These are phyloP conservation scores for Oryza glumipatula DNA, from an alignment of 176 grass and related monocot genomes.

Conservation along the genomic window DNA sequence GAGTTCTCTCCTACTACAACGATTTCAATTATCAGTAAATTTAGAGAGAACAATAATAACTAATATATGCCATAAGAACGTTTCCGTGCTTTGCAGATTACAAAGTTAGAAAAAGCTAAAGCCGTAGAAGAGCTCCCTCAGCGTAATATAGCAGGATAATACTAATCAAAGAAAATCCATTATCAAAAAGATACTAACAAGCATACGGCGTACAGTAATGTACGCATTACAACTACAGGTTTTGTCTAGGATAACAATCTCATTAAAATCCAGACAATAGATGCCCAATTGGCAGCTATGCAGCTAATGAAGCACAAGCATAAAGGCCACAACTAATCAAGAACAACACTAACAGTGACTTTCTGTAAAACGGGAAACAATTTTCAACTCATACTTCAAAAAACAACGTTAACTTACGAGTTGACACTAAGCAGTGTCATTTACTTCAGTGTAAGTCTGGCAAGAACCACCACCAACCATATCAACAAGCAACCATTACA, in stretches of 20 bases:
- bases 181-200: too few species aligned
- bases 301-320: not conserved
- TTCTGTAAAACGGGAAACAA: not conserved
- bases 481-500: conserved; percentile 10
- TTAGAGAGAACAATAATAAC: too few species aligned
- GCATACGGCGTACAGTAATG: not conserved
- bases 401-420: not conserved
- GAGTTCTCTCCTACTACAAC: too few species aligned
- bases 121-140: not conserved
- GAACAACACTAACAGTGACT: not conserved
- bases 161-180: not conserved
- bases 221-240: not conserved
- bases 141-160: not conserved
- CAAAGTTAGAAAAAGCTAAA: not conserved
- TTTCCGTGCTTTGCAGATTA: not conserved
- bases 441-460: not conserved
- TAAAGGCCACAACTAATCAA: not conserved
- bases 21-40: not conserved
- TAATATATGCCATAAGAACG: not conserved
- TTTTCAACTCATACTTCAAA: not conserved
- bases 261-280: not conserved
- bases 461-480: not conserved
- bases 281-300: not conserved
- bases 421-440: not conserved
- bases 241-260: not conserved